These are phyloP conservation scores for Leccinum sublutescens DNA, from an alignment of 768 basidiomycete species.

Conservation along the genomic window DNA sequence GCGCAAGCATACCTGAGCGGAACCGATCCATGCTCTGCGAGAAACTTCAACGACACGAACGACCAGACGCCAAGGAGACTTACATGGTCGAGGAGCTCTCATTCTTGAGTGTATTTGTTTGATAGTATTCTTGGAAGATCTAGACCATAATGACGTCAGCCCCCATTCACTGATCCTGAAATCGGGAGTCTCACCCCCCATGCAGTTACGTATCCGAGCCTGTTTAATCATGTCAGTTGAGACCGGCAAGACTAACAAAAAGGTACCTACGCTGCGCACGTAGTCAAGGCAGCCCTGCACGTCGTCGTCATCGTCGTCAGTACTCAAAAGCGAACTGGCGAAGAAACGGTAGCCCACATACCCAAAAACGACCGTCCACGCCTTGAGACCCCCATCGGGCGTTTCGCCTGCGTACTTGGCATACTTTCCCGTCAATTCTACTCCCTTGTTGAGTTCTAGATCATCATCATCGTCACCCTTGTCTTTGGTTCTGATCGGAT, in stretches of 20 bases:
- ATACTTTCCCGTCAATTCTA: conserved; percentile 10
- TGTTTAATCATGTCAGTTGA: neutral
- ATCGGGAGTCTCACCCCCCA: neutral
- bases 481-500: neutral
- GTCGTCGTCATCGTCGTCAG: conserved; percentile 1
- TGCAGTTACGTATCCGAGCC: neutral
- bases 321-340: too few relatives aligned
- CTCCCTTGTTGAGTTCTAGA: conserved; percentile 1
- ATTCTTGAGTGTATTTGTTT: conserved; percentile 44
- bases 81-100: conserved; percentile 66
- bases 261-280: conserved; percentile 40
- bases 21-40: conserved; percentile 78
- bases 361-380: conserved; percentile 32
- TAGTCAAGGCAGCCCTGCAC: conserved; percentile 23
- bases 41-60: neutral
- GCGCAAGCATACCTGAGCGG: conserved; percentile 51
- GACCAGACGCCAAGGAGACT: conserved; percentile 9
- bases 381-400: conserved; percentile 32
- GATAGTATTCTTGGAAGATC: conserved; percentile 74
- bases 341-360: conserved; percentile 6
- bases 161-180: neutral
- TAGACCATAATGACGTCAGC: conserved; percentile 20
- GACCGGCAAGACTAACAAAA: neutral
- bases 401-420: conserved; percentile 21
- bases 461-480: neutral